These are phyloP conservation scores for Alternaria triticina DNA, from an alignment of 2,329 filamentous ascomycete genomes.

Conservation along the genomic window DNA sequence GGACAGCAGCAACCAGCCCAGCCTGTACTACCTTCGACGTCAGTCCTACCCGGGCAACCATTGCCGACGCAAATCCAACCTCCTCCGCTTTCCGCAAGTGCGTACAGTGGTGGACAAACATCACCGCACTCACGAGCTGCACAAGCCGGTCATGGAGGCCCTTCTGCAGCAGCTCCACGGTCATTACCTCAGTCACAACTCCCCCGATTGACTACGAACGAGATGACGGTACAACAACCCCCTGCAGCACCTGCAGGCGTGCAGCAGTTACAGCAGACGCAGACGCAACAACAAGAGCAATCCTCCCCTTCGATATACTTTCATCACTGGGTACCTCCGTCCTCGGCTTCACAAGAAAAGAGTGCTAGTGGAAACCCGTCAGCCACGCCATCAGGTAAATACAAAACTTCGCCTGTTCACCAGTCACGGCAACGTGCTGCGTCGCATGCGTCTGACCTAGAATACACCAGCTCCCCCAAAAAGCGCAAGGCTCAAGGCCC, in stretches of 20 bases:
- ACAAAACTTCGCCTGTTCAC: conserved; percentile 50
- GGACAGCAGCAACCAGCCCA: conserved; percentile 40
- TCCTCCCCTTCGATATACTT: conserved; percentile 83
- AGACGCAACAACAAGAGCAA: conserved; percentile 64
- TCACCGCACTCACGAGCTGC: conserved; percentile 45
- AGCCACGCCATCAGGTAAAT: conserved; percentile 73
- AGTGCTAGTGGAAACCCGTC: conserved; percentile 68
- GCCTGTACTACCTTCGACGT: conserved; percentile 39
- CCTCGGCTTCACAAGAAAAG: conserved; percentile 59
- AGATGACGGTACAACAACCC: conserved; percentile 58
- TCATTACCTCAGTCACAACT: conserved; percentile 56
- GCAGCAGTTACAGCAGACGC: conserved; percentile 55
- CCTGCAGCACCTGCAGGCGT: conserved; percentile 48
- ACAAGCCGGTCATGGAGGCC: conserved; percentile 36
- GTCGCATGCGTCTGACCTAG: conserved; percentile 59
- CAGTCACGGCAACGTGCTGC: conserved; percentile 57
- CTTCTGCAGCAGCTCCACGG: conserved; percentile 52
- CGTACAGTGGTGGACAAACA: conserved; percentile 38
- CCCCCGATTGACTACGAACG: conserved; percentile 60
- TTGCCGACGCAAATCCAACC: conserved; percentile 47
- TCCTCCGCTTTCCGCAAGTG: conserved; percentile 48
- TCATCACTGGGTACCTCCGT: conserved; percentile 88
- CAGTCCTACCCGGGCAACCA: conserved; percentile 48
- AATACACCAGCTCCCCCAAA: conserved; percentile 77
- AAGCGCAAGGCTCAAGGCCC: conserved; percentile 77